These are phyloP conservation scores for Phytophthora gonapodyides DNA, from an alignment of 352 stramenopile species.

Conservation along the genomic window DNA sequence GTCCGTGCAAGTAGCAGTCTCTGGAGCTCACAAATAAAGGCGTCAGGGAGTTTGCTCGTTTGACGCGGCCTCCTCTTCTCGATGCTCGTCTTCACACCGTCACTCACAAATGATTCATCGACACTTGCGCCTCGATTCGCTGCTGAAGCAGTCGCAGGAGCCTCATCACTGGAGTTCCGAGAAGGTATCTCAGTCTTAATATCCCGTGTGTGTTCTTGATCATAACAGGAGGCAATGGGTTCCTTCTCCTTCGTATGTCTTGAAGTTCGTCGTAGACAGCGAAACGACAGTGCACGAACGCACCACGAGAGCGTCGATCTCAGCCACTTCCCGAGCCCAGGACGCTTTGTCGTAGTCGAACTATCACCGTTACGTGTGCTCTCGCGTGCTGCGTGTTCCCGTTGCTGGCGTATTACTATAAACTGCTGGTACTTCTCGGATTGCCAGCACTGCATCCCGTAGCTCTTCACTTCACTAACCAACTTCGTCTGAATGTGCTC, in stretches of 20 bases:
- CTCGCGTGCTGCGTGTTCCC: background rate
- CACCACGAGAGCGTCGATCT: conserved; percentile 8
- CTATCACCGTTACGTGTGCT: background rate
- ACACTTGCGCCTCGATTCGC: background rate
- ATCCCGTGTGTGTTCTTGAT: too few relatives aligned
- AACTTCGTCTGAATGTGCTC: background rate
- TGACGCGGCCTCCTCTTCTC: too few relatives aligned
- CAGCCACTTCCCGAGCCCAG: conserved; percentile 12
- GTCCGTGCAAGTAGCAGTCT: too few relatives aligned
- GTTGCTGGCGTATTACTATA: background rate
- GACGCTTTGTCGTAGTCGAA: background rate
- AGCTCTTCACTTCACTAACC: background rate
- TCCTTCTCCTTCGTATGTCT: too few relatives aligned
- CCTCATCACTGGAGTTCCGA: too few relatives aligned
- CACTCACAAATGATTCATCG: background rate
- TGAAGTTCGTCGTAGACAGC: background rate
- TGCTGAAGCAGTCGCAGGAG: background rate
- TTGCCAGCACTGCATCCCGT: conserved; percentile 7
- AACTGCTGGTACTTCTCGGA: background rate
- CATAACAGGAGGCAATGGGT: too few relatives aligned
- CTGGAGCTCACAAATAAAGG: too few relatives aligned
- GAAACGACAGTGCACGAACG: conserved; percentile 6
- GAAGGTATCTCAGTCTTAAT: too few relatives aligned
- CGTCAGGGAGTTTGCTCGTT: too few relatives aligned
- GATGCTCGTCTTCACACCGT: background rate